phyloP scores from a whole-genome alignment of 208 protist genomes.

The Trypanosoma conorhini region DNA sequence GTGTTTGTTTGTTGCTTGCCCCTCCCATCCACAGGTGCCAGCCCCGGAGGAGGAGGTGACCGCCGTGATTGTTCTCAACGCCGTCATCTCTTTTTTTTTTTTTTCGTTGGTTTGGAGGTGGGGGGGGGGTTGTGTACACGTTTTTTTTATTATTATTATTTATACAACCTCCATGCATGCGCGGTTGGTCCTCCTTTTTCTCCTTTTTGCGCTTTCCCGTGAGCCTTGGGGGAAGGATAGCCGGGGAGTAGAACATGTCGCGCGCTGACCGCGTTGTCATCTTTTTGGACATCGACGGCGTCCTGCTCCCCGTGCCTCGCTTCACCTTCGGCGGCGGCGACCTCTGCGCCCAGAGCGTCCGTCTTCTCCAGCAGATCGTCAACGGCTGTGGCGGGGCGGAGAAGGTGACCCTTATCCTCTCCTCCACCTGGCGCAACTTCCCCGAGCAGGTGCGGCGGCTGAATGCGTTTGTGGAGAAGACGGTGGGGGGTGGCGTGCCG shows the following conservation, averaged over 20 bases:
- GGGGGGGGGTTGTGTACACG: not conserved
- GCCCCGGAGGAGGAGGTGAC: no score
- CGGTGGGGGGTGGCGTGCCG: conserved; percentile 41
- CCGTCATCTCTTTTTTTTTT: no score
- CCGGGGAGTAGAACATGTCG: not conserved
- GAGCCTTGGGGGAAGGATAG: no score
- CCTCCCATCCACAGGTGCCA: no score
- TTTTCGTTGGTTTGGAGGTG: no score
- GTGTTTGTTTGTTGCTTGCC: no score
- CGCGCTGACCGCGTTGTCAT: conserved; percentile 64
- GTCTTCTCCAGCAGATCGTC: conserved; percentile 47
- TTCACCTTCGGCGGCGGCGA: conserved; percentile 86
- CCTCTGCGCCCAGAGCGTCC: conserved; percentile 53
- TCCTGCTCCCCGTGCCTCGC: conserved; percentile 77
- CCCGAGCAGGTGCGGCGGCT: conserved; percentile 66
- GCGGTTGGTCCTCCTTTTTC: no score
- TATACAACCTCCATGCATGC: not conserved
- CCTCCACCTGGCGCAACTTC: conserved; percentile 83
- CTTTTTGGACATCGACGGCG: conserved; percentile 87
- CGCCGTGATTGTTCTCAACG: no score
- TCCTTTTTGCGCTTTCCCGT: not conserved
- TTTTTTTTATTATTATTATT: conserved; percentile 24
- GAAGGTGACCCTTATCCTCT: conserved; percentile 79
- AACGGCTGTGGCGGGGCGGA: conserved; percentile 40
- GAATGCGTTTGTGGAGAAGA: conserved; percentile 55